A percentile compares a stretch with the other conserved stretches of the same genome.
phyloP scores from a whole-genome alignment of 306 rosid species.

The Luffa acutangula region DNA sequence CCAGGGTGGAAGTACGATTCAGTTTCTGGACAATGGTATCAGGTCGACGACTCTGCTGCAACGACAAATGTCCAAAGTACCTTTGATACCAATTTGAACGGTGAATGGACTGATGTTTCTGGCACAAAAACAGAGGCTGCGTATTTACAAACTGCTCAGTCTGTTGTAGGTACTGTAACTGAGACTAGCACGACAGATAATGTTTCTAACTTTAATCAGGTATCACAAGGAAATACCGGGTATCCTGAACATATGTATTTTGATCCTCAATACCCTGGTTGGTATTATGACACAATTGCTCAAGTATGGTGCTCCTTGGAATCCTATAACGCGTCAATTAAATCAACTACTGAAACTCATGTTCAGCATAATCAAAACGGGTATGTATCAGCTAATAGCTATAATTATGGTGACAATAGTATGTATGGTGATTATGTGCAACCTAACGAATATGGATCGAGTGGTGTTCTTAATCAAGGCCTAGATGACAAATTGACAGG shows the following conservation, averaged over 20 bases:
- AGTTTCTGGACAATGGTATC: constrained; percentile 64
- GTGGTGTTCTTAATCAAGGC: constrained; percentile 26
- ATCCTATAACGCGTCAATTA: constrained; percentile 36
- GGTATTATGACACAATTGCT: constrained; percentile 66
- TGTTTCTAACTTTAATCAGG: constrained; percentile 39
- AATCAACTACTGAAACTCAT: constrained; percentile 26
- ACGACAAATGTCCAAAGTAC: constrained; percentile 22
- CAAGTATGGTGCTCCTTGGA: constrained; percentile 68
- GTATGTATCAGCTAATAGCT: constrained; percentile 19
- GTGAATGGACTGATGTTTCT: constrained; percentile 29
- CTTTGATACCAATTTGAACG: constrained; percentile 20
- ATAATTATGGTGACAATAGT: constrained; percentile 19
- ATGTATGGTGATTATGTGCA: constrained; percentile 27
- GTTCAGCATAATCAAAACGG: constrained; percentile 42
- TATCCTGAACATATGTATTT: constrained; percentile 71
- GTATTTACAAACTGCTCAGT: constrained; percentile 38
- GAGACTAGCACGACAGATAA: constrained; percentile 37
- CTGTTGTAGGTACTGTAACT: constrained; percentile 38
- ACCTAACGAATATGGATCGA: constrained; percentile 28
- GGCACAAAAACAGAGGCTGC: constrained; percentile 33
- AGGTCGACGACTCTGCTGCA: constrained; percentile 32
- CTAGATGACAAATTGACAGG: constrained; percentile 40
- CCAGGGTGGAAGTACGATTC: constrained; percentile 79
- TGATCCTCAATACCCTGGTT: constrained; percentile 73
- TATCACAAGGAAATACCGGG: constrained; percentile 45